These are phyloP conservation scores for Ceratocystis albifundus DNA, from an alignment of 2,329 filamentous ascomycete genomes.

Conservation along the genomic window DNA sequence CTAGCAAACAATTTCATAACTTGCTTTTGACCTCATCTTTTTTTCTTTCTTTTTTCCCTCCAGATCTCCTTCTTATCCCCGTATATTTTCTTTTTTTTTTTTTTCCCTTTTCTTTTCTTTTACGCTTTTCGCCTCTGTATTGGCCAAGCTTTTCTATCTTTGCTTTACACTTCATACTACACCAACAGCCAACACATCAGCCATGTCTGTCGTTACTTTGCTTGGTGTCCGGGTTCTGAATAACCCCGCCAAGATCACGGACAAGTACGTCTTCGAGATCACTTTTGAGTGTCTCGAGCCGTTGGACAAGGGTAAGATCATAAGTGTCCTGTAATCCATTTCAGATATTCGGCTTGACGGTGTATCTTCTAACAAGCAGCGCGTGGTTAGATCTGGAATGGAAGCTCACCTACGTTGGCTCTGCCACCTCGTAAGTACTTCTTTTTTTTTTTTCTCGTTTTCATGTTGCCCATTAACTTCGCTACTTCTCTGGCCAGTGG, in stretches of 20 bases:
- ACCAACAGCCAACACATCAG: slow-evolving; percentile 17
- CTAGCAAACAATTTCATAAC: no score
- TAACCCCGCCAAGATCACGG: slow-evolving; percentile 89
- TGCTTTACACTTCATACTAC: slow-evolving; percentile 11
- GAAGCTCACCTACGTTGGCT: slow-evolving; percentile 98
- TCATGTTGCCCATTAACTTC: slow-evolving; percentile 10
- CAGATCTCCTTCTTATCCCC: not conserved
- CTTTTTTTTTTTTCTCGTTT: slow-evolving; percentile 22
- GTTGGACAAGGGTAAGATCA: slow-evolving; percentile 67
- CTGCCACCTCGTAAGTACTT: slow-evolving; percentile 74
- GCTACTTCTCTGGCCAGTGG: no score
- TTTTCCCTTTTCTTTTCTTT: slow-evolving; percentile 14
- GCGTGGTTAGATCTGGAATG: slow-evolving; percentile 72
- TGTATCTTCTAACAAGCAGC: slow-evolving; percentile 24
- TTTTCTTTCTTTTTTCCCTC: not conserved
- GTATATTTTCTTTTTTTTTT: slow-evolving; percentile 2
- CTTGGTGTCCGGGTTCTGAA: slow-evolving; percentile 92
- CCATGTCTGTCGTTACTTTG: slow-evolving; percentile 91
- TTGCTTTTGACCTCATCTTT: no score
- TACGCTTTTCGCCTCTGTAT: slow-evolving; percentile 1
- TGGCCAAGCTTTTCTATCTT: slow-evolving; percentile 10
- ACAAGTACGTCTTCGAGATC: slow-evolving; percentile 94
- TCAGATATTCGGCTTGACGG: not conserved
- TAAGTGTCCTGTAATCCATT: not conserved
- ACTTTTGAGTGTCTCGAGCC: slow-evolving; percentile 96